These are phyloP conservation scores for Penicillium nucicola DNA, from an alignment of 495 filamentous ascomycete genomes.

Conservation along the genomic window DNA sequence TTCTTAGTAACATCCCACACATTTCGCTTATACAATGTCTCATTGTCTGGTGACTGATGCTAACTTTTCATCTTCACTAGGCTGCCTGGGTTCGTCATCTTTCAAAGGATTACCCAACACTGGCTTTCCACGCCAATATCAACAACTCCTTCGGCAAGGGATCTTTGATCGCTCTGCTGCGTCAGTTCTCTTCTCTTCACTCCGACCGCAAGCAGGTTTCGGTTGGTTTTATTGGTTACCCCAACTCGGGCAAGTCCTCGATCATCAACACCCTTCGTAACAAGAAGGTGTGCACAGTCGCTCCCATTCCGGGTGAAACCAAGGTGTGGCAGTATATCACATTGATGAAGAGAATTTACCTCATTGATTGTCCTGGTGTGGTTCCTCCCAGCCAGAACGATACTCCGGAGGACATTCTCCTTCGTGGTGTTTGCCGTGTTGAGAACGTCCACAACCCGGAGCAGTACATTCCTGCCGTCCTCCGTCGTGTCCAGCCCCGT, in stretches of 20 bases:
- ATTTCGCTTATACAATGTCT: slow-evolving; percentile 41
- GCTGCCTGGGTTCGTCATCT: slow-evolving; percentile 79
- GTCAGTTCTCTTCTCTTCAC: slow-evolving; percentile 93
- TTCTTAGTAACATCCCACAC: slow-evolving; percentile 99
- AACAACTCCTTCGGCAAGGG: slow-evolving; percentile 91
- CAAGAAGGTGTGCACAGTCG: slow-evolving; percentile 90
- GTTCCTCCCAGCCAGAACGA: slow-evolving; percentile 83
- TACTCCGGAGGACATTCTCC: slow-evolving; percentile 81
- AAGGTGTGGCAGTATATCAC: slow-evolving; percentile 99
- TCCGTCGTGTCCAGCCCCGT: slow-evolving; percentile 74
- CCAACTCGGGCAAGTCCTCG: slow-evolving; percentile 85
- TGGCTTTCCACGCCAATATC: slow-evolving; percentile 89
- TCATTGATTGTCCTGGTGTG: slow-evolving; percentile 96
- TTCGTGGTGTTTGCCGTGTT: slow-evolving; percentile 86
- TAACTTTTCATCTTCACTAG: slow-evolving; percentile 51
- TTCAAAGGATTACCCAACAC: slow-evolving; percentile 84
- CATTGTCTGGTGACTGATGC: slow-evolving; percentile 24
- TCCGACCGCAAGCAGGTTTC: slow-evolving; percentile 89
- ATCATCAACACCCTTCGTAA: slow-evolving; percentile 90
- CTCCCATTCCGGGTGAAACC: slow-evolving; percentile 89
- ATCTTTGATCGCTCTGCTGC: slow-evolving; percentile 70
- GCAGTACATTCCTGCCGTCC: slow-evolving; percentile 85
- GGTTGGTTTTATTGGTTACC: slow-evolving; percentile 84
- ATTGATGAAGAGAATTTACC: slow-evolving; percentile 92
- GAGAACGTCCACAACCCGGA: slow-evolving; percentile 95